Conservation (phyloP, 768 basidiomycete species). For the Tricholoma terreum region DNA sequence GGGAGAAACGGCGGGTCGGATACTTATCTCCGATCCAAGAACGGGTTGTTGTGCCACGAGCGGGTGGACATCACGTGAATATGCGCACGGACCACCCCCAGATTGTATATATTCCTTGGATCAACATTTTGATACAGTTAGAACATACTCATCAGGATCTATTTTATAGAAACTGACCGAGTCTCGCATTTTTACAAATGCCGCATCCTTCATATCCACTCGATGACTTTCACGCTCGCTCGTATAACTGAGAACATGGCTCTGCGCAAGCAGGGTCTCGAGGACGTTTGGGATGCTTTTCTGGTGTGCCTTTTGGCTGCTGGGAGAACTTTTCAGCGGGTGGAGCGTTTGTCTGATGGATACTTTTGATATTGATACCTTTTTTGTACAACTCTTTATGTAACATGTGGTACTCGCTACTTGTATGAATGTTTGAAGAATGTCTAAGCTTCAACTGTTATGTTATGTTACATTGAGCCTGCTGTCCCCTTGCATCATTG, state of each 20-base stretch:
- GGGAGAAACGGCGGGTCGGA: neutral
- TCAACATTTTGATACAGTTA: constrained; percentile 30
- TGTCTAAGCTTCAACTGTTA: too few relatives aligned
- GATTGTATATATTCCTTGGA: constrained; percentile 29
- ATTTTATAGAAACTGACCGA: constrained; percentile 69
- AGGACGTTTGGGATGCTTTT: constrained; percentile 48
- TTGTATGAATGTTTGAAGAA: too few relatives aligned
- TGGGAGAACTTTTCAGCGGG: constrained; percentile 36
- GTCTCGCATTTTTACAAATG: constrained; percentile 68
- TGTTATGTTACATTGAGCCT: neutral
- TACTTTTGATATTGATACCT: constrained; percentile 10
- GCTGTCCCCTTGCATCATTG: too few relatives aligned
- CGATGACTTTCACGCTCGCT: constrained; percentile 54
- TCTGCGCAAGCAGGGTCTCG: constrained; percentile 34
- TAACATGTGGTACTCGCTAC: too few relatives aligned
- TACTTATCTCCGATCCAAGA: neutral
- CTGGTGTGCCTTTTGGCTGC: constrained; percentile 16
- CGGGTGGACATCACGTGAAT: neutral
- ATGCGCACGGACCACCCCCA: constrained; percentile 32
- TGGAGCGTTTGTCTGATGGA: constrained; percentile 51
- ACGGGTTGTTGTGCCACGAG: neutral
- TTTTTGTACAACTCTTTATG: neutral
- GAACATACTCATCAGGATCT: constrained; percentile 74
- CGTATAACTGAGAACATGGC: constrained; percentile 59
- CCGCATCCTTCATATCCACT: constrained; percentile 48